phyloP scores from a whole-genome alignment of 1,284 basidiomycete genomes.

The Ganoderma sinense region DNA sequence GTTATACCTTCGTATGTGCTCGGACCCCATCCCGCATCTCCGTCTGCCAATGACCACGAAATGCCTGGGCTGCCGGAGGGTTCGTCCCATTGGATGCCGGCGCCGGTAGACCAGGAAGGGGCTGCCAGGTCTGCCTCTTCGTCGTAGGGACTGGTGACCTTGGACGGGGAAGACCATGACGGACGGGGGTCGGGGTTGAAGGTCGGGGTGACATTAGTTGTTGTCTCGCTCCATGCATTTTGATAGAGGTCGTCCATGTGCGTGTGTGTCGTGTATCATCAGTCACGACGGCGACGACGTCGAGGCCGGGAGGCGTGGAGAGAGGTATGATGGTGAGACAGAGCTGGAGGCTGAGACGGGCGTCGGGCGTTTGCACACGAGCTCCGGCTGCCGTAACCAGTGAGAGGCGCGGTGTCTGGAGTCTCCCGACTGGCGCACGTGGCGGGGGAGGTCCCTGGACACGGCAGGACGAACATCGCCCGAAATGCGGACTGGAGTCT shows the following conservation, averaged over 20 bases:
- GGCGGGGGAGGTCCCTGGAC: slow-evolving; percentile 19
- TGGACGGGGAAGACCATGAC: slow-evolving; percentile 38
- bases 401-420: slow-evolving; percentile 13
- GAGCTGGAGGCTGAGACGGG: neutral
- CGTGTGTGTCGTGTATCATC: slow-evolving; percentile 26
- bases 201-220: slow-evolving; percentile 31
- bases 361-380: neutral
- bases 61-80: slow-evolving; percentile 46
- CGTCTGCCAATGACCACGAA: slow-evolving; percentile 37
- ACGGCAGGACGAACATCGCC: slow-evolving; percentile 13
- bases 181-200: slow-evolving; percentile 27
- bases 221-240: slow-evolving; percentile 65
- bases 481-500: slow-evolving; percentile 18
- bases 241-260: slow-evolving; percentile 70
- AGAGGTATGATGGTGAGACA: neutral
- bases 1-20: slow-evolving; percentile 48
- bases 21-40: slow-evolving; percentile 38
- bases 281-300: slow-evolving; percentile 17
- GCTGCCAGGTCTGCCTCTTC: slow-evolving; percentile 58
- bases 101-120: slow-evolving; percentile 60
- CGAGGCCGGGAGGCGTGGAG: slow-evolving; percentile 16
- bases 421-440: slow-evolving; percentile 7
- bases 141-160: slow-evolving; percentile 38
- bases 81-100: slow-evolving; percentile 55
- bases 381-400: slow-evolving; percentile 1